Base-by-base conservation (phyloP, 1,139 yeast species). In the Sugiyamaella japonica region DNA sequence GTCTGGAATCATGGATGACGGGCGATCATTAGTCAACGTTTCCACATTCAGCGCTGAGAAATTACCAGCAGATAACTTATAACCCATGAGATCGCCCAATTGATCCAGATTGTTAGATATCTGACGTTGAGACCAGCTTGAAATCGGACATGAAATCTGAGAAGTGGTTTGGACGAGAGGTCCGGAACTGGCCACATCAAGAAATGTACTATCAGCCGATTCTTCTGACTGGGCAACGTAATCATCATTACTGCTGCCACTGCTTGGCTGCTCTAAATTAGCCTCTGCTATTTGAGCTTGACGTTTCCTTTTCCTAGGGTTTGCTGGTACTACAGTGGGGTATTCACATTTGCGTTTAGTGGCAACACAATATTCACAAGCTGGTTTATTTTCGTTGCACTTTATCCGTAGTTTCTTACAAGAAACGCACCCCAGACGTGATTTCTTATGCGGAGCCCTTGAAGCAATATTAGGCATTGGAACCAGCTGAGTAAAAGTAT, bases 381-480 rank as follows among this genome's bases (percentile, higher is more conserved):
- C 9, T 3, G 56, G 56, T 38, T 53, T 53, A 17, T 32, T 43
- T 34, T 53, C 56, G 40, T 53, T 48, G 29, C 56, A 53, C 49
- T 54, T 56, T 25, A 58, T 58, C 37, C 57, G 50, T 17, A 58
- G 50, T 25, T 45, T 56, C 45, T 54, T 56, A 43, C 61, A 58
- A 15, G 59, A 56, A n/a, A 39, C 29, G 41, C 60, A 57, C 3
- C 58, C 60, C 13, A 37, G 39, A 13, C 58, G 38, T 7, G 60
- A 55, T 41, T 55, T 55, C 28, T 37, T 50, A 16, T 50, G 49
- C 3, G 53, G n/a, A 34, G 48, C 25, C 37, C 53, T 23, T 16
- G 16, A 25, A 13, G 16, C 16, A 2, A 3, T 34, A 34, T 34
- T 34, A 34, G 38, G 9, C 38, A 34, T 34, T n/a, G 16, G 16